Conservation (phyloP, 1,284 basidiomycete genomes). For the Trichosporon asahii region DNA sequence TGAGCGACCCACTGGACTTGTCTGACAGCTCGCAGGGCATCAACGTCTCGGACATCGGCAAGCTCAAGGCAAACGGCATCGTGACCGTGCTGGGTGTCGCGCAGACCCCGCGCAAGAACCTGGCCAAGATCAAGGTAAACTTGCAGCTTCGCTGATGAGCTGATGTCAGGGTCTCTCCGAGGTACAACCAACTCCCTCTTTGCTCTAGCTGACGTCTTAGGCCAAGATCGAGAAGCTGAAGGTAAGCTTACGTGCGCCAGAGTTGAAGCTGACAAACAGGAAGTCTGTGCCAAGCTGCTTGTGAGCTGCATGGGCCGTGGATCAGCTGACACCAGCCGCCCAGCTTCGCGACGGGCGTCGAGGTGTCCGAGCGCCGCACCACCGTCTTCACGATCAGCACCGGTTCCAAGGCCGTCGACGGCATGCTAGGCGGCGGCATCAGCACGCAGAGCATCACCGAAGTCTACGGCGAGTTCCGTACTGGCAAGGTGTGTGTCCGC, state of each 20-base stretch:
- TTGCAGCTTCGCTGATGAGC: not conserved
- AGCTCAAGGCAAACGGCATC: slow-evolving; percentile 68
- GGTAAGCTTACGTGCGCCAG: slow-evolving; percentile 51
- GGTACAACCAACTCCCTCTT: slow-evolving; percentile 16
- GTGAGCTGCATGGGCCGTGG: slow-evolving; percentile 50
- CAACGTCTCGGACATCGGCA: slow-evolving; percentile 87
- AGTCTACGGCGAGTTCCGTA: slow-evolving; percentile 54
- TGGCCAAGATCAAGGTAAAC: slow-evolving; percentile 83
- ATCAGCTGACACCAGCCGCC: slow-evolving; percentile 61
- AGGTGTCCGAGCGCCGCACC: slow-evolving; percentile 77
- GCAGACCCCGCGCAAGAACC: slow-evolving; percentile 73
- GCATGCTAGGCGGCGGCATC: slow-evolving; percentile 78
- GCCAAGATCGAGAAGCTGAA: slow-evolving; percentile 96
- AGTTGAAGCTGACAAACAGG: slow-evolving; percentile 55
- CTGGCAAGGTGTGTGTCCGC: slow-evolving; percentile 59
- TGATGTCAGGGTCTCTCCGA: slow-evolving; percentile 42
- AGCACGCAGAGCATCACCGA: slow-evolving; percentile 85
- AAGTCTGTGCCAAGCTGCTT: slow-evolving; percentile 77
- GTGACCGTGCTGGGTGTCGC: slow-evolving; percentile 55
- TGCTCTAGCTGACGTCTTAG: slow-evolving; percentile 26
- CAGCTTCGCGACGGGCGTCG: slow-evolving; percentile 81
- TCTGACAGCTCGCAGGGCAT: slow-evolving; percentile 64
- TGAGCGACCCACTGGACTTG: slow-evolving; percentile 46
- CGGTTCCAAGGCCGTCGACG: slow-evolving; percentile 85
- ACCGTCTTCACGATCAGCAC: slow-evolving; percentile 76